Evolutionary conservation across 257 asterid species (phyloP).

Genomic region (Solanum piurae): DNA sequence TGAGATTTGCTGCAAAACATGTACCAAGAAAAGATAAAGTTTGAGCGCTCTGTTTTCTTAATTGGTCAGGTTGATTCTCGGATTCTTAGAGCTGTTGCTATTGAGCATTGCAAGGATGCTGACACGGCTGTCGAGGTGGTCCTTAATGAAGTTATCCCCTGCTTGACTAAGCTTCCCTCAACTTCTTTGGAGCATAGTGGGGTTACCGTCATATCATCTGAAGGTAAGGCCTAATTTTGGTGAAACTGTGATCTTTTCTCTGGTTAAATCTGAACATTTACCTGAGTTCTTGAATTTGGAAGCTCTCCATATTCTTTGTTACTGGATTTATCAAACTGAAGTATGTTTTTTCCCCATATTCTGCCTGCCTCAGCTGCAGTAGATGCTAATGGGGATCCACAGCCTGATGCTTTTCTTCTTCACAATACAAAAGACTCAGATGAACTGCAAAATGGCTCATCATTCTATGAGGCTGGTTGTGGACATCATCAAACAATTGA

Average conservation of each 20-base stretch:
- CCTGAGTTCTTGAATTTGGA: background rate
- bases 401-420: background rate
- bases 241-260: background rate
- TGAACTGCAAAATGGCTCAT: constrained; percentile 16
- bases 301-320: background rate
- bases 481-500: constrained; percentile 8
- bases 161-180: constrained; percentile 11
- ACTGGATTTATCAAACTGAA: background rate
- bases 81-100: constrained; percentile 68
- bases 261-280: background rate
- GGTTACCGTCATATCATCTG: constrained; percentile 7
- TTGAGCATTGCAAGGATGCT: constrained; percentile 62
- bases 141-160: constrained; percentile 62
- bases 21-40: background rate
- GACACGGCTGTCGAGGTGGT: constrained; percentile 63
- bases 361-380: constrained; percentile 9
- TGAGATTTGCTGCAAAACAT: background rate
- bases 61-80: constrained; percentile 57
- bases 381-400: background rate
- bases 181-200: constrained; percentile 15
- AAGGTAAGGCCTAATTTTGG: constrained; percentile 22
- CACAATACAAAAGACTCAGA: background rate
- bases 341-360: background rate
- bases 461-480: background rate
- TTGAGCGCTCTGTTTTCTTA: background rate